Evolutionary conservation across 768 basidiomycete species (phyloP), one percentile per base, ranked within the genome.

Genomic region (Chalciporus piperatus): DNA sequence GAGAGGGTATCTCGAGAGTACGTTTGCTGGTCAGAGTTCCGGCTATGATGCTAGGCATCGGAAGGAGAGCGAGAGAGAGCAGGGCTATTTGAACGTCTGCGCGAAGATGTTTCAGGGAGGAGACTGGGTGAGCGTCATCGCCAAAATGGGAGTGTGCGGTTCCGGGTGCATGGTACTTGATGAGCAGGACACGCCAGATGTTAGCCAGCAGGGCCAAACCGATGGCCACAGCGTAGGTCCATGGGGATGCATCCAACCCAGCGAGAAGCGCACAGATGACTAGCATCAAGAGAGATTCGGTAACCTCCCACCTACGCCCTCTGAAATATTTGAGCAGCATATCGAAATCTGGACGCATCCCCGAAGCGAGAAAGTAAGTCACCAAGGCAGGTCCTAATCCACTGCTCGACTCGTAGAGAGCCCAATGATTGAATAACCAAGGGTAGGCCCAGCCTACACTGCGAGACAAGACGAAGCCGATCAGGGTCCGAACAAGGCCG

Each of bases 371-470:
- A n/a, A 67, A 27, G 41, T 64, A 62, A 13, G 56, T 20, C 12
- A 64, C 46, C 4, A 74, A 47, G 35, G 67, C 39, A 50, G 72
- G 71, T 6, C 73, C 75, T 30, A 70, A 70, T 41, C 75, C 74
- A 6, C 67, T 61, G 14, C 62, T 63, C 10, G 63, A 54, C 50
- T 76, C 74, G 41, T 74, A 75, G 3, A 73, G 57, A 12, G 70
- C 66, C 58, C 68, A 74, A 55, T 75, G 75, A 39, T 59, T 69
- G 59, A 76, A 76, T 20, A 76, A 39, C 10, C 27, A 50, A 4
- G 74, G 75, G 35, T 67, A 64, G 14, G 70, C 59, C 72, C 72
- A 75, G 16, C 75, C 73, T 19, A 66, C 54, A 39, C 67, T 55
- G 8, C 63, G 58, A 17, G 58, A 63, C 38, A 68, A 41, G 14